A percentile compares a stretch with the other conserved stretches of the same genome.
These are phyloP conservation scores for Wickerhamomyces chaumierensis DNA, from an alignment of 805 yeast species.

Conservation along the genomic window DNA sequence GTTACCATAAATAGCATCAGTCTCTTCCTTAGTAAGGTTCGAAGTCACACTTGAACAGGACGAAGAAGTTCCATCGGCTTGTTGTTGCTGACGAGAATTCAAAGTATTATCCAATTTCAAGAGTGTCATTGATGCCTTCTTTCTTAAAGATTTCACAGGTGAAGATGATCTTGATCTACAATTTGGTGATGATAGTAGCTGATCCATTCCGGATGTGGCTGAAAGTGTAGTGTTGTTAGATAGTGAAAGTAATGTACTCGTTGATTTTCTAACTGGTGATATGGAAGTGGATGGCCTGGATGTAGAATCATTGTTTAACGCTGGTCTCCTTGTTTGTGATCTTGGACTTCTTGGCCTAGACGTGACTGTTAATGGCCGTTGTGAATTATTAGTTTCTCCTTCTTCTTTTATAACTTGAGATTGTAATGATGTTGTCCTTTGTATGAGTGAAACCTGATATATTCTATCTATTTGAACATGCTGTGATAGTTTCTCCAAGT, in stretches of 20 bases:
- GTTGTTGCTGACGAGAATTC: no score
- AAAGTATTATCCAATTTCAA: slow-evolving; percentile 18
- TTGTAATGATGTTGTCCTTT: slow-evolving; percentile 1
- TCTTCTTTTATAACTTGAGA: slow-evolving; percentile 3
- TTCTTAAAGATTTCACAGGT: slow-evolving; percentile 15
- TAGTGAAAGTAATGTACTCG: slow-evolving; percentile 6
- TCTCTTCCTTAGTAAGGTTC: no score
- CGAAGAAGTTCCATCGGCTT: no score
- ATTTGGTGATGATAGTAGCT: no score
- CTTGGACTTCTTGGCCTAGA: slow-evolving; percentile 14
- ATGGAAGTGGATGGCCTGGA: slow-evolving; percentile 8
- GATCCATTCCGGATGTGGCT: no score
- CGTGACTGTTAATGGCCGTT: not conserved
- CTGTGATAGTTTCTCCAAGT: slow-evolving; percentile 41
- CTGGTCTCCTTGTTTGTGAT: slow-evolving; percentile 13
- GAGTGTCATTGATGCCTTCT: slow-evolving; percentile 17
- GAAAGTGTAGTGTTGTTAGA: slow-evolving; percentile 5
- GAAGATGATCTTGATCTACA: slow-evolving; percentile 17
- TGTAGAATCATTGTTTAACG: slow-evolving; percentile 3
- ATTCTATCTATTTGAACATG: slow-evolving; percentile 58
- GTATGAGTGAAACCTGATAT: slow-evolving; percentile 31
- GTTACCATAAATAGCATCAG: no score
- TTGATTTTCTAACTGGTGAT: slow-evolving; percentile 2
- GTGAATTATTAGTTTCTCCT: slow-evolving; percentile 2
- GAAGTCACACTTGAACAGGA: no score